Base-by-base conservation (phyloP, 257 asterid genomes). In the Coffea canephora region DNA sequence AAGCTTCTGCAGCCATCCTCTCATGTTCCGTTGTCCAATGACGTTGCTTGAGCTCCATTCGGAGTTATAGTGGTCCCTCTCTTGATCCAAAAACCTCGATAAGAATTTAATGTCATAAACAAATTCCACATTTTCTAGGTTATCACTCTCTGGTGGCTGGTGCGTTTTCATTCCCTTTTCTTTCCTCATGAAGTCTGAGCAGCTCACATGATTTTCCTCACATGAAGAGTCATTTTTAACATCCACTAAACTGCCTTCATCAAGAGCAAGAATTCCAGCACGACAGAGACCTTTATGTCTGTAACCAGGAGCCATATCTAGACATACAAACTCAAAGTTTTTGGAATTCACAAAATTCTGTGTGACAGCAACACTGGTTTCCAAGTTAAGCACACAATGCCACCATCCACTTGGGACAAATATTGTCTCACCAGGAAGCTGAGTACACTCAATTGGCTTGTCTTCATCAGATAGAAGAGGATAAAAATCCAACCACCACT, bases 401-500 rank as follows among this genome's bases (percentile, higher is more conserved):
- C 99, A 96, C 99, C 99, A 96, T 71, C 99, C 99, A 86, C 96
- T 96, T 65, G 99, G 99, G 27, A 96, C 99, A 85, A 82, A 94
- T 90, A 96, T 90, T 67, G 98, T 96, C 88, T 96, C 98, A 25
- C 99, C 99, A 74, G 98, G 99, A 84, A 91, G 90, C 86, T 96
- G 99, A 62, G 99, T 96, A 83, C 97, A 92, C 79, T 96, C 99
- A 74, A 96, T 94, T 3, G 99, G 99, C 87, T 91, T 96, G 79
- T 96, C 99, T 39, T 88, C 76, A 43, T 91, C 96, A 82, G 91
- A 85, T 73, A 96, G 97, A 82, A 94, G 93, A 76, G 99, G 98
- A 84, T 96, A 96, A 85, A 87, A 94, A 82, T 96, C 98, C 91
- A 96, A 90, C 99, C 99, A 96, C 99, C 99, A 96, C 99, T 96